Conservation (phyloP, 2,329 filamentous ascomycete genomes). For the Fusarium annulatum region DNA sequence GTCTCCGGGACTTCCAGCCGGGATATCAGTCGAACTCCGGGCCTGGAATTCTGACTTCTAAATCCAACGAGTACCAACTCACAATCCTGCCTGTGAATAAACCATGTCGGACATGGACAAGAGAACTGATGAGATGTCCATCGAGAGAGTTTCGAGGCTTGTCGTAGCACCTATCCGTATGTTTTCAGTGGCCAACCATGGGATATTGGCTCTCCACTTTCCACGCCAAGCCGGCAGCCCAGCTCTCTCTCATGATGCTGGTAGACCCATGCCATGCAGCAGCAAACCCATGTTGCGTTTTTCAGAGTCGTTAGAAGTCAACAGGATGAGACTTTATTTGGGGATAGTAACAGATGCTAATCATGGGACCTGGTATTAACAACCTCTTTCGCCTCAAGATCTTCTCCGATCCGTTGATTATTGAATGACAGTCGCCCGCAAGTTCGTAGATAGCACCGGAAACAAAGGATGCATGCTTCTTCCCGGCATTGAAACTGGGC, state of each 20-base stretch:
- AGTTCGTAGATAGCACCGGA: conserved; percentile 19
- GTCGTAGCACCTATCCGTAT: conserved; percentile 30
- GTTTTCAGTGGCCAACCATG: conserved; percentile 36
- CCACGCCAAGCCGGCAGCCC: conserved; percentile 7
- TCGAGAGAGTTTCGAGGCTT: conserved; percentile 11
- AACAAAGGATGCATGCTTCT: conserved; percentile 41
- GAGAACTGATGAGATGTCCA: conserved; percentile 7
- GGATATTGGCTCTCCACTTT: conserved; percentile 27
- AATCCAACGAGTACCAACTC: background rate
- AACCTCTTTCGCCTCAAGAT: background rate
- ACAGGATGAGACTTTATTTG: conserved; percentile 34
- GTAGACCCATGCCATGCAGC: conserved; percentile 22
- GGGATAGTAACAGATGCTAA: conserved; percentile 22
- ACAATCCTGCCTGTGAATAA: conserved; percentile 8
- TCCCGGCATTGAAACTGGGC: conserved; percentile 39
- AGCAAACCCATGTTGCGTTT: background rate
- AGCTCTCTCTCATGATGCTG: conserved; percentile 24
- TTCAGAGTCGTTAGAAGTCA: conserved; percentile 10
- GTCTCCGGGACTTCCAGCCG: conserved; percentile 30
- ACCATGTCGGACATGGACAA: background rate
- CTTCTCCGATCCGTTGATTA: background rate
- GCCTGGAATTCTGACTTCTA: conserved; percentile 2
- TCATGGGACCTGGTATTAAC: background rate
- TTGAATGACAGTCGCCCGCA: background rate
- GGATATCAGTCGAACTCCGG: background rate